Conservation (phyloP, 352 stramenopile genomes). For the Phytophthora kernoviae region DNA sequence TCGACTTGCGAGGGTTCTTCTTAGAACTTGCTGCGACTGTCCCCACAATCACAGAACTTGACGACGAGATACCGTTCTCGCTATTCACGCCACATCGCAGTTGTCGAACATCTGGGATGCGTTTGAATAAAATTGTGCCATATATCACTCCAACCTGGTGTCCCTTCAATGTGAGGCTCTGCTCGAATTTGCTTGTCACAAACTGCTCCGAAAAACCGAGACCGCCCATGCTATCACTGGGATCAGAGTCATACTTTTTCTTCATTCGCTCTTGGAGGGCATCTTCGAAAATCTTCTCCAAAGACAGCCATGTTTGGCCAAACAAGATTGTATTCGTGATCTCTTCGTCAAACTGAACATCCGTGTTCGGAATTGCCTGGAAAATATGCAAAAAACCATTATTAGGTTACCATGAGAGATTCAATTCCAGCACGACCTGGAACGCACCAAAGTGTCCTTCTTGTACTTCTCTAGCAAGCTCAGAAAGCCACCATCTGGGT, state of each 20-base stretch:
- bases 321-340: constrained; percentile 88
- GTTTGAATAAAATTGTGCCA: constrained; percentile 88
- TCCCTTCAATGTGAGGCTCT: constrained; percentile 86
- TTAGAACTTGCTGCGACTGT: constrained; percentile 53
- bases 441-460: constrained; percentile 65
- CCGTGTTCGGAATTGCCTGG: constrained; percentile 40
- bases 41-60: constrained; percentile 87
- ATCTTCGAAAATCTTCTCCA: constrained; percentile 91
- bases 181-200: constrained; percentile 87
- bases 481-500: constrained; percentile 84
- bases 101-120: constrained; percentile 88
- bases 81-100: constrained; percentile 88
- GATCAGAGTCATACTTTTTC: constrained; percentile 65
- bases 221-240: constrained; percentile 45
- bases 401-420: constrained; percentile 13
- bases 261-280: constrained; percentile 87
- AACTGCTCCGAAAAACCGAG: constrained; percentile 73
- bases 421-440: background rate
- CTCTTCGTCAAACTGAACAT: constrained; percentile 78
- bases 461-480: constrained; percentile 88
- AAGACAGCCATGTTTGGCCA: constrained; percentile 86
- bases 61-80: constrained; percentile 88
- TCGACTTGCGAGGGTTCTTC: constrained; percentile 67
- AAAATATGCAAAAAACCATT: background rate
- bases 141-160: constrained; percentile 89